These are phyloP conservation scores for Vitis amurensis DNA, from an alignment of 164 flowering plant genomes.

Conservation along the genomic window DNA sequence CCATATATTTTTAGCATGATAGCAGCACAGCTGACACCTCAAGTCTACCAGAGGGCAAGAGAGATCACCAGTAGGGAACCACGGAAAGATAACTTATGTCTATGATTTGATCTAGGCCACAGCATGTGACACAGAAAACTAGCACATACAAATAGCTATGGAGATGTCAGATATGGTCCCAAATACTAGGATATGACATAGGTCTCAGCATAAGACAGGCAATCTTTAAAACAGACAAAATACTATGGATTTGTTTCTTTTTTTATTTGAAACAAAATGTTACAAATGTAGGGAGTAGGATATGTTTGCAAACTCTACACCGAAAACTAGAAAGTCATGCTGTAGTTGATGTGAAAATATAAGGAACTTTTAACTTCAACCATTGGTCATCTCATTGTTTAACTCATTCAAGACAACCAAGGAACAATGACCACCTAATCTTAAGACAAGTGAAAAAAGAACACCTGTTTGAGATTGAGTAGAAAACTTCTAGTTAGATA, in stretches of 20 bases:
- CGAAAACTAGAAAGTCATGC: neutral
- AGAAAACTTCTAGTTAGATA: conserved; percentile 82
- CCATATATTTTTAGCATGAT: neutral
- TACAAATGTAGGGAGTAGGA: no score
- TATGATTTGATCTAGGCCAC: neutral
- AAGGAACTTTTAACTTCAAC: neutral
- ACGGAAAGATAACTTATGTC: neutral
- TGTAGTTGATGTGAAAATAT: neutral
- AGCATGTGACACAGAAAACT: neutral
- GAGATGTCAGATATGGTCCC: no score
- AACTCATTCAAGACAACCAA: neutral
- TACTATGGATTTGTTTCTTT: no score
- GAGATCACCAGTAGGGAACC: neutral
- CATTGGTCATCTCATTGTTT: neutral
- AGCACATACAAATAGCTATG: neutral
- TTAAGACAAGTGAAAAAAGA: neutral
- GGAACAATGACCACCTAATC: conserved; percentile 1
- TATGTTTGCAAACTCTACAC: neutral
- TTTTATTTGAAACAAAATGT: no score
- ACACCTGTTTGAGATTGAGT: conserved; percentile 90
- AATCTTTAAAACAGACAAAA: no score
- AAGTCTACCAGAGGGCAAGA: neutral
- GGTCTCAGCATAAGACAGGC: no score
- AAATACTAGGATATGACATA: no score
- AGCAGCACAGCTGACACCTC: neutral